These are phyloP conservation scores for Venturia aucupariae DNA, from an alignment of 2,329 filamentous ascomycete species.

Conservation along the genomic window DNA sequence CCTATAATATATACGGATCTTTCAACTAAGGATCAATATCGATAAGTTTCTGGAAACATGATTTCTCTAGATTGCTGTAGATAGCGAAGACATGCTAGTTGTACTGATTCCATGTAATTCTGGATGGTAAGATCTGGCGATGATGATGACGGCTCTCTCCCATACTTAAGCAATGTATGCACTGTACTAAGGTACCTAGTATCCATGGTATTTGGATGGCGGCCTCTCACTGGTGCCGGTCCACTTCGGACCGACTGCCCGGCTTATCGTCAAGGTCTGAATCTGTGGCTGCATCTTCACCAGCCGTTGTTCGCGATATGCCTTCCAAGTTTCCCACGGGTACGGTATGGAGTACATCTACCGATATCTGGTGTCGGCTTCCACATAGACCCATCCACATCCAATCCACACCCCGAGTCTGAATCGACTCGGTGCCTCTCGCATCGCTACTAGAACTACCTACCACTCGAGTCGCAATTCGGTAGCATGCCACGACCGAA, in stretches of 20 bases:
- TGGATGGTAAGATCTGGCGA: too few species aligned
- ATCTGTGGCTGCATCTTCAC: constrained; percentile 3
- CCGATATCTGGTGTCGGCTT: neutral
- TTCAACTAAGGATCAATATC: too few species aligned
- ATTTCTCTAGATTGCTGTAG: too few species aligned
- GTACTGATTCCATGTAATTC: too few species aligned
- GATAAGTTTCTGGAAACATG: too few species aligned
- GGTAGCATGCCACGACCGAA: constrained; percentile 55
- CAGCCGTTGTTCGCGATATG: neutral
- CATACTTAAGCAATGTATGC: neutral
- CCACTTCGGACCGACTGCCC: neutral
- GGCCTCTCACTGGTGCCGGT: neutral
- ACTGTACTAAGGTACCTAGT: neutral
- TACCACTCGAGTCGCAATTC: neutral
- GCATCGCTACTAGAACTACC: neutral
- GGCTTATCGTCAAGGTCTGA: neutral
- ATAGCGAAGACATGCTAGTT: too few species aligned
- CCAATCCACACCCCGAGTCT: neutral
- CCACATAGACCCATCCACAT: neutral
- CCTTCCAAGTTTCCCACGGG: neutral
- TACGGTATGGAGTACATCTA: neutral
- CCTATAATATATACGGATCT: too few species aligned
- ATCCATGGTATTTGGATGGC: neutral
- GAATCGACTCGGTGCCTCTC: neutral
- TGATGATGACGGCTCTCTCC: neutral